Base-by-base conservation (phyloP, 23 red algal species). In the Cyanidioschyzon merolae region DNA sequence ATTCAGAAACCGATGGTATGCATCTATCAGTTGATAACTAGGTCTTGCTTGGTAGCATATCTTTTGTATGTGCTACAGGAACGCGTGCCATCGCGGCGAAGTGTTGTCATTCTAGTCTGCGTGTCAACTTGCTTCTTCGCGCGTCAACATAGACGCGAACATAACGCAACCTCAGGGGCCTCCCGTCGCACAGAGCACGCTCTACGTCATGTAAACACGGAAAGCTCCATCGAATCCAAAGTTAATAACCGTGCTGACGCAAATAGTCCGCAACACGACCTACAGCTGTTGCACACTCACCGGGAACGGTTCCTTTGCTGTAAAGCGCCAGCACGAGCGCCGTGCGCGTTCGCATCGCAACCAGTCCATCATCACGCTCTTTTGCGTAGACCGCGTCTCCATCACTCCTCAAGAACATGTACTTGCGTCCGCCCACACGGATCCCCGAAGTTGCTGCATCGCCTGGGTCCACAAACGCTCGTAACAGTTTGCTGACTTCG, bases 361-460 rank as follows among this genome's bases (percentile, higher is more conserved):
- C 78, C 59, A 81, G 39, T 35, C 78, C 78, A 40, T 81, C 78
- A 1, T 81, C 78, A 25, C 78, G 58, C 78, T 81, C 37, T 57
- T 81, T 81, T 2, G 45, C 78, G n/a, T 81, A 81, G 34, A 81
- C 38, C 3, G 78, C 68, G 37, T 81, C 78, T 24, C 68, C 78
- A 1, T 67, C 68, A 1, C 58, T 59, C 38, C 78, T 39, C 1
- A 81, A 30, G 50, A 81, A 81, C 78, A 81, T 71, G 38, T 81
- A 81, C 50, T 81, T 81, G 17, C 50, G 37, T 36, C 68, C 68
- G 24, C 78, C 78, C 18, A 81, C 59, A 67, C n/a, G 59, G 1
- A 81, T 1, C 40, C 78, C 78, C 15, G 59, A 71, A 29, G 59
- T 37, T 21, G 78, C 78, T 3, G 78, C 78, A 2, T 81, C 38